These are phyloP conservation scores for Geotrichum carabidarum DNA, from an alignment of 1,139 yeast genomes.

Conservation along the genomic window DNA sequence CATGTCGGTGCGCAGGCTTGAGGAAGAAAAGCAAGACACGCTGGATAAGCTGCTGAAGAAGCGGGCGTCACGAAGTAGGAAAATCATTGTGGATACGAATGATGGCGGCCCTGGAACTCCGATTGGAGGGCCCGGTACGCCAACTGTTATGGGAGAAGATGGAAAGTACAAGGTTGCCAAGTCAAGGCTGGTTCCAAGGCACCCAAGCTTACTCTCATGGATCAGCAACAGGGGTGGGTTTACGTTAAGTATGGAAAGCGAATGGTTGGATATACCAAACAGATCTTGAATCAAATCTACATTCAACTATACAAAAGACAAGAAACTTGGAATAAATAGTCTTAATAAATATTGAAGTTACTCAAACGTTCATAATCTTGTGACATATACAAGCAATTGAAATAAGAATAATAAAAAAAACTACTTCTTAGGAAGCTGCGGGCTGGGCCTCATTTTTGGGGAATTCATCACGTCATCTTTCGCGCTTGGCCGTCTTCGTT, in stretches of 20 bases:
- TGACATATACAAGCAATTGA: not conserved
- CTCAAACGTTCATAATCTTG: not conserved
- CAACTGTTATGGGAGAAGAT: conserved; percentile 6
- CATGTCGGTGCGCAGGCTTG: conserved; percentile 72
- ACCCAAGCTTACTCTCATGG: conserved; percentile 13
- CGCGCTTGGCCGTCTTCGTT: conserved; percentile 21
- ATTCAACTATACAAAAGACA: not conserved
- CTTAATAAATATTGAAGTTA: not conserved
- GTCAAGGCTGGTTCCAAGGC: conserved; percentile 7
- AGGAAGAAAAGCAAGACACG: conserved; percentile 90
- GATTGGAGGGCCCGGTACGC: conserved; percentile 18
- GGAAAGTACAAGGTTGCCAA: conserved; percentile 7
- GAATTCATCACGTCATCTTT: conserved; percentile 17
- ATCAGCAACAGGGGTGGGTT: conserved; percentile 10
- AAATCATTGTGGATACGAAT: conserved; percentile 28
- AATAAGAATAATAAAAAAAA: not conserved
- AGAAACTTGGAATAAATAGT: not conserved
- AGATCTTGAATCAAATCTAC: not conserved
- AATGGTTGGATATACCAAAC: conserved; percentile 6
- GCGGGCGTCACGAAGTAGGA: conserved; percentile 52
- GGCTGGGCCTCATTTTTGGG: conserved; percentile 16
- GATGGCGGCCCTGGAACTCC: conserved; percentile 25
- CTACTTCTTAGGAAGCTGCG: conserved; percentile 14
- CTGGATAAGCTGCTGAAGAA: conserved; percentile 77
- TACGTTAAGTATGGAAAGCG: conserved; percentile 14